These are phyloP conservation scores for Hymenoscyphus linearis DNA, from an alignment of 2,329 filamentous ascomycete species.

Conservation along the genomic window DNA sequence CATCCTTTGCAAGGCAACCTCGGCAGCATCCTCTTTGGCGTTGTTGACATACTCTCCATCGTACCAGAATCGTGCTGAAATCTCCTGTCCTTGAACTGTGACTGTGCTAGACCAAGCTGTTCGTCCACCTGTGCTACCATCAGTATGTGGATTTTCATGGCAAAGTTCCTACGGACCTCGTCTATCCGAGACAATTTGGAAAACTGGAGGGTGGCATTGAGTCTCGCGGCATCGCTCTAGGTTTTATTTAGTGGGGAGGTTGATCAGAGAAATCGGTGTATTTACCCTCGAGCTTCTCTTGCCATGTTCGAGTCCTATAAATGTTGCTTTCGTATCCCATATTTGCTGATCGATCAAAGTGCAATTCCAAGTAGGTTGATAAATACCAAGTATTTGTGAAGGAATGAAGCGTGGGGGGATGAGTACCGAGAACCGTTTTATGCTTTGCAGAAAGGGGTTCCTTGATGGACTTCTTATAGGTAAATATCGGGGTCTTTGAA, in stretches of 20 bases:
- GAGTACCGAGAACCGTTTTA: slow-evolving; percentile 29
- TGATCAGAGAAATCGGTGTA: slow-evolving; percentile 10
- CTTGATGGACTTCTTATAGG: slow-evolving; percentile 30
- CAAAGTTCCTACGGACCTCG: slow-evolving; percentile 49
- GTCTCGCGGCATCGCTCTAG: slow-evolving; percentile 53
- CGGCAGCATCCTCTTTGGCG: slow-evolving; percentile 85
- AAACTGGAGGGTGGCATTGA: slow-evolving; percentile 52
- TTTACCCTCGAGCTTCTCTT: slow-evolving; percentile 36
- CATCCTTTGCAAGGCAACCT: slow-evolving; percentile 64
- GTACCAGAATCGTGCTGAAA: slow-evolving; percentile 83
- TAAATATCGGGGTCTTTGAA: slow-evolving; percentile 12
- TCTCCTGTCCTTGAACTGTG: slow-evolving; percentile 58
- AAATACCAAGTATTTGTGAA: slow-evolving; percentile 15
- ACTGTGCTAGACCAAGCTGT: slow-evolving; percentile 87
- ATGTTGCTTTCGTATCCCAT: slow-evolving; percentile 31
- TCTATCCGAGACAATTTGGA: slow-evolving; percentile 69
- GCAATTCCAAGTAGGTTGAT: slow-evolving; percentile 8
- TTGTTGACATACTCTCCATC: slow-evolving; percentile 85
- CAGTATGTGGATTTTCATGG: slow-evolving; percentile 23
- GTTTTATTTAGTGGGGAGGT: slow-evolving; percentile 23
- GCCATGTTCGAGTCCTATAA: slow-evolving; percentile 30
- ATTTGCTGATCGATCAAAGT: slow-evolving; percentile 14
- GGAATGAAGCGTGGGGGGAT: slow-evolving; percentile 24
- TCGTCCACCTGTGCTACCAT: slow-evolving; percentile 60
- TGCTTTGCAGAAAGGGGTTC: slow-evolving; percentile 29